A percentile compares a stretch with the other conserved stretches of the same genome.
phyloP scores from a whole-genome alignment of 78 protist genomes.

The Guillardia theta region DNA sequence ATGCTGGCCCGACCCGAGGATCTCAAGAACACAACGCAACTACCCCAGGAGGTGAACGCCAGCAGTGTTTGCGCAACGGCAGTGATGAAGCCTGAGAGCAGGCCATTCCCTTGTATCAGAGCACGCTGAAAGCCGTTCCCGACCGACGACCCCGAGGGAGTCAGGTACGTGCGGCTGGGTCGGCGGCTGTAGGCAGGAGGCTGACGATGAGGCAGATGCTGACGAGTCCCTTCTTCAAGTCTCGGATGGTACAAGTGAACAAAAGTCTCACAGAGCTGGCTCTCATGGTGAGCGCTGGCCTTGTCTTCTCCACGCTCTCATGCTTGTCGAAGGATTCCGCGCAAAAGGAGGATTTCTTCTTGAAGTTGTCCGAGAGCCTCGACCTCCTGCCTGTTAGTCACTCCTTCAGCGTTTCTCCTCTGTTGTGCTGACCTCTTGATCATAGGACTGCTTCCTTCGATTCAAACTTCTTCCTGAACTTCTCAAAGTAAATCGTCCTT shows the following conservation, averaged over 20 bases:
- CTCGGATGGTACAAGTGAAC: not conserved
- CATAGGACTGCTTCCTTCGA: too few relatives aligned
- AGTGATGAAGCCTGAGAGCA: not conserved
- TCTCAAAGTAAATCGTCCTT: too few relatives aligned
- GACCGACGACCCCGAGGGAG: not conserved
- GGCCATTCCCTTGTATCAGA: not conserved
- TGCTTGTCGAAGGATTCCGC: constrained; percentile 66
- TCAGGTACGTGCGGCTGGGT: not conserved
- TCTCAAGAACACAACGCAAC: not conserved
- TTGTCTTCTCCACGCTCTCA: too few relatives aligned
- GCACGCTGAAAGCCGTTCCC: not conserved
- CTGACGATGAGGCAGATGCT: not conserved
- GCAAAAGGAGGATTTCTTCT: constrained; percentile 74
- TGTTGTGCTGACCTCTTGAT: too few relatives aligned
- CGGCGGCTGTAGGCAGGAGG: too few relatives aligned
- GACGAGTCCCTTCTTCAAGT: not conserved
- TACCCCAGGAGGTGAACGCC: not conserved
- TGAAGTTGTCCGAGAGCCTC: constrained; percentile 2
- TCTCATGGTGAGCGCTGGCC: too few relatives aligned
- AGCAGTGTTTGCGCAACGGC: not conserved
- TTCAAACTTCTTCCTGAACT: too few relatives aligned
- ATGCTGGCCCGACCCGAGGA: not conserved
- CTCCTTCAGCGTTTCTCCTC: not conserved
- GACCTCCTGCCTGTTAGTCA: not conserved
- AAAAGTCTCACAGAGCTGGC: not conserved